A percentile compares a stretch with the other conserved stretches of the same genome.
Conservation (phyloP, 2,329 filamentous ascomycete species). For the Acrocalymma vagum region DNA sequence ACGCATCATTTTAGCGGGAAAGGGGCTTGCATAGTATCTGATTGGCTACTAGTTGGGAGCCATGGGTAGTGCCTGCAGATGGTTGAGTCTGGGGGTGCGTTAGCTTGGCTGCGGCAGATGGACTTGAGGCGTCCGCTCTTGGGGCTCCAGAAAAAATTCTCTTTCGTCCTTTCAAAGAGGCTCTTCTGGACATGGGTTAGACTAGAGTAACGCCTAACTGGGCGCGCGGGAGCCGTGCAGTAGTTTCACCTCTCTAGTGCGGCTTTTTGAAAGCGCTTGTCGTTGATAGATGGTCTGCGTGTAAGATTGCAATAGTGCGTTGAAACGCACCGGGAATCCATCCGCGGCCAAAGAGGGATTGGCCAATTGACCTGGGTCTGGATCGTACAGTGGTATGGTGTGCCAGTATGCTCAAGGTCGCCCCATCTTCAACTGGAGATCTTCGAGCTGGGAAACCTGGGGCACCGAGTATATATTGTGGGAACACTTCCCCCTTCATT, state of each 20-base stretch:
- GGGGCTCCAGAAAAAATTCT: no score
- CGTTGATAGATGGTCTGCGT: no score
- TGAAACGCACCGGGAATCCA: no score
- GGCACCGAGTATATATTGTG: constrained; percentile 31
- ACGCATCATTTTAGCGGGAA: constrained; percentile 7
- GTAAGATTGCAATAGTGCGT: no score
- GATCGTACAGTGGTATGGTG: constrained; percentile 33
- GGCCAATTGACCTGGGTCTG: constrained; percentile 28
- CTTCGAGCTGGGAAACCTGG: constrained; percentile 12
- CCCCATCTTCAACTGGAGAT: constrained; percentile 13
- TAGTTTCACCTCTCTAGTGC: no score
- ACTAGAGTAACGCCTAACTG: no score
- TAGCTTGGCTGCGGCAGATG: constrained; percentile 19
- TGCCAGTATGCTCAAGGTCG: no score
- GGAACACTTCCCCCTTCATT: constrained; percentile 15
- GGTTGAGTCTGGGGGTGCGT: constrained; percentile 6
- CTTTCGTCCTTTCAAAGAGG: no score
- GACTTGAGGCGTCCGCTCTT: constrained; percentile 9
- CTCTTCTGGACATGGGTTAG: no score
- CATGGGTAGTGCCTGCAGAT: constrained; percentile 18
- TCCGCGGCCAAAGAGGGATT: constrained; percentile 23
- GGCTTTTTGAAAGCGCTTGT: no score
- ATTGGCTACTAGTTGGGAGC: constrained; percentile 21
- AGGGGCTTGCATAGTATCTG: not conserved
- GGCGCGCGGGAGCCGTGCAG: no score